Percentiles rank a stretch among this genome's conserved stretches.
phyloP scores from a whole-genome alignment of 2,329 filamentous ascomycete genomes.

The Xylariaceae sp. region DNA sequence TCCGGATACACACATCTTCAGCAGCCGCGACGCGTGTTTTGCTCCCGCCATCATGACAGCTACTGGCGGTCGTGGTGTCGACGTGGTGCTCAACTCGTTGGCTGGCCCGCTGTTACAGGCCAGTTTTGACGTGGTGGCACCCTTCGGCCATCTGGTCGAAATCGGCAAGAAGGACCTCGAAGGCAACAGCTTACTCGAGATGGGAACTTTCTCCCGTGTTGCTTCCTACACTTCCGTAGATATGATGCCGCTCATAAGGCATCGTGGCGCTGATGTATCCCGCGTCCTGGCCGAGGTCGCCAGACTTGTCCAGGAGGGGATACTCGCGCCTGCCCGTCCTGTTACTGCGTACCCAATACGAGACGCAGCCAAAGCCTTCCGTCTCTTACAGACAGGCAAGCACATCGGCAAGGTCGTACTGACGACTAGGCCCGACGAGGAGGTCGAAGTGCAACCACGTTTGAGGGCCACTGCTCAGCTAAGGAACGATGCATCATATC shows the following conservation, averaged over 20 bases:
- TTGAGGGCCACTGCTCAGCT: not conserved
- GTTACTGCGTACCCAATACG: conserved; percentile 29
- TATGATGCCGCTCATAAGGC: not conserved
- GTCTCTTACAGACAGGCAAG: conserved; percentile 42
- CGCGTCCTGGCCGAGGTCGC: conserved; percentile 5
- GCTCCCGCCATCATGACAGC: not conserved
- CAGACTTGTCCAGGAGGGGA: conserved; percentile 2
- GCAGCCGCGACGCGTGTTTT: conserved; percentile 22
- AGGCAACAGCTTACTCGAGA: conserved; percentile 7
- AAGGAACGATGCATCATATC: conserved; percentile 27
- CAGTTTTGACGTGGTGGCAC: conserved; percentile 11
- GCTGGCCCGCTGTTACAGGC: conserved; percentile 15
- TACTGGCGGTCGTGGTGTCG: conserved; percentile 19
- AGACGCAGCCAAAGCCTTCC: conserved; percentile 41
- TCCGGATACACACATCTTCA: conserved; percentile 19
- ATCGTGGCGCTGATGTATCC: not conserved
- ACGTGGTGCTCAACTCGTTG: conserved; percentile 26
- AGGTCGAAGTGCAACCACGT: conserved; percentile 12
- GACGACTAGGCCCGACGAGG: conserved; percentile 2
- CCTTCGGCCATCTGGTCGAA: conserved; percentile 20
- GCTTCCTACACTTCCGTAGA: not conserved
- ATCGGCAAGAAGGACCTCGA: conserved; percentile 23
- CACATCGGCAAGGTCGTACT: conserved; percentile 46
- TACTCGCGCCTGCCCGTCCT: conserved; percentile 24
- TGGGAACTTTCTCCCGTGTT: conserved; percentile 8